phyloP scores from a whole-genome alignment of 1,284 basidiomycete genomes.

The Inonotus hispidus region DNA sequence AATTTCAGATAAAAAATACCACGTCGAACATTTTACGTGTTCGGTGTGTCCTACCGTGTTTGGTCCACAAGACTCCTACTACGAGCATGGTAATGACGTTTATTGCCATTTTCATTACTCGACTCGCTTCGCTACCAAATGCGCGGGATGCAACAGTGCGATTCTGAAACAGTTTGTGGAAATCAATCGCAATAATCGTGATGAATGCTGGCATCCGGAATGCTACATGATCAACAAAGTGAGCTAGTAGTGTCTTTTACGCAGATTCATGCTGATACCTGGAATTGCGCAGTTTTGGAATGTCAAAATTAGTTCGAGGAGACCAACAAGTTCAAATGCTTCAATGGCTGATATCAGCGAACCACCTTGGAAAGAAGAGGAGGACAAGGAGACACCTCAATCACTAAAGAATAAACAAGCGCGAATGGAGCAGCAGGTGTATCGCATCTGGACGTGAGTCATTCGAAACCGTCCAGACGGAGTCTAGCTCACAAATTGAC shows the following conservation, averaged over 20 bases:
- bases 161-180: slow-evolving; percentile 99
- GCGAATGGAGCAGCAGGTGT: slow-evolving; percentile 96
- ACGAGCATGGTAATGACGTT: slow-evolving; percentile 95
- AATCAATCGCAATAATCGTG: slow-evolving; percentile 96
- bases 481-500: slow-evolving; percentile 10
- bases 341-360: slow-evolving; percentile 53
- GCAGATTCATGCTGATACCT: neutral
- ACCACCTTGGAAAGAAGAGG: slow-evolving; percentile 64
- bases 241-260: slow-evolving; percentile 20
- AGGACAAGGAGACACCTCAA: slow-evolving; percentile 71
- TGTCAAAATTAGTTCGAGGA: slow-evolving; percentile 86
- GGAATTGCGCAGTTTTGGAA: slow-evolving; percentile 83
- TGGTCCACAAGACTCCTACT: slow-evolving; percentile 98
- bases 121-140: slow-evolving; percentile 97
- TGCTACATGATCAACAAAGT: slow-evolving; percentile 99
- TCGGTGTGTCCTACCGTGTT: slow-evolving; percentile 95
- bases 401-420: slow-evolving; percentile 91
- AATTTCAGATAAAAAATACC: slow-evolving; percentile 88
- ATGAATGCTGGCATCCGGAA: slow-evolving; percentile 99
- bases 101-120: slow-evolving; percentile 99
- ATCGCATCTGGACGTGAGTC: slow-evolving; percentile 92
- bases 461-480: neutral
- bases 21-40: slow-evolving; percentile 99
- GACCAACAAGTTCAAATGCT: slow-evolving; percentile 50
- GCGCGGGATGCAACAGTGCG: slow-evolving; percentile 96